Conservation (phyloP, 768 basidiomycete species). For the Mrakia gelida region DNA sequence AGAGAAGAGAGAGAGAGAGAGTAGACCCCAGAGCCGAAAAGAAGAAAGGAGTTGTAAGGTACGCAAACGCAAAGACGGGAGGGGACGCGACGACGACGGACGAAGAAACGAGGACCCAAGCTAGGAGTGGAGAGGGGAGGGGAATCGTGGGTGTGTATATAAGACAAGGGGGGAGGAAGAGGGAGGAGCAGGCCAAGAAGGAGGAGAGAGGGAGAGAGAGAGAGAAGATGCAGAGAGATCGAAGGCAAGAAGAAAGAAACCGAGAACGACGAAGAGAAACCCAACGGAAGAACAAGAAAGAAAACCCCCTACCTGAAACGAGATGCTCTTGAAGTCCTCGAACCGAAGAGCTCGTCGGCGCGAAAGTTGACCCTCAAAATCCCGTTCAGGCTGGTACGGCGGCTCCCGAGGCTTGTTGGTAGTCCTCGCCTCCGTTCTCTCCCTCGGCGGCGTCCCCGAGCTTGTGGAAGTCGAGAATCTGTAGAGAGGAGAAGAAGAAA, state of each 20-base stretch:
- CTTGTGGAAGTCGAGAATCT: conserved; percentile 55
- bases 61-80: too few species aligned
- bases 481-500: too few species aligned
- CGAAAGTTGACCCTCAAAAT: too few species aligned
- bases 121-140: neutral
- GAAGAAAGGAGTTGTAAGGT: too few species aligned
- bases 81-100: too few species aligned
- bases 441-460: neutral
- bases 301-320: neutral
- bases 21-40: too few species aligned
- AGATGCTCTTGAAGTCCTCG: neutral
- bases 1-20: neutral
- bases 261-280: neutral
- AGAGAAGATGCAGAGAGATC: neutral
- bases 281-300: neutral
- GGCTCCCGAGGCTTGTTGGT: neutral
- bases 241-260: neutral
- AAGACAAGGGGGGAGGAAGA: neutral
- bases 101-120: neutral
- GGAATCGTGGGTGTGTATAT: neutral
- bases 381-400: neutral
- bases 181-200: neutral
- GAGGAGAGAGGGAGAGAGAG: neutral
- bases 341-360: neutral
- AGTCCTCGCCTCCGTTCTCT: neutral